These are phyloP conservation scores for Verticillium zaregamsianum DNA, from an alignment of 2,329 filamentous ascomycete genomes.

Conservation along the genomic window DNA sequence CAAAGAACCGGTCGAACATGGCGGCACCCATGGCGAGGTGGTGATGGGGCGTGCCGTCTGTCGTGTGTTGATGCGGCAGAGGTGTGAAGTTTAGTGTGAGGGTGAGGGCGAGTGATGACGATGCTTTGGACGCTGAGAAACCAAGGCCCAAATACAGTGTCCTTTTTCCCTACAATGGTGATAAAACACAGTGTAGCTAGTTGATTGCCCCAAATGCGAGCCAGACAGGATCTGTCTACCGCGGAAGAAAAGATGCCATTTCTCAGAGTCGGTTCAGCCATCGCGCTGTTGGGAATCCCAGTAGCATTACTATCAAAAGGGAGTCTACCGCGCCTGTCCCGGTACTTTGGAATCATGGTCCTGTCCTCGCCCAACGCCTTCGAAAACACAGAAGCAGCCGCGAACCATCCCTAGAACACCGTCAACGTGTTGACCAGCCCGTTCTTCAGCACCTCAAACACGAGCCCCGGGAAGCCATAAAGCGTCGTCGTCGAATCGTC, in stretches of 20 bases:
- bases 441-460: constrained; percentile 95
- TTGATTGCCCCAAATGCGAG: no score
- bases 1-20: constrained; percentile 20
- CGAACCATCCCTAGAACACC: constrained; percentile 58
- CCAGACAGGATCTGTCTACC: no score
- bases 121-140: no score
- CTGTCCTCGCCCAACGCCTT: neutral
- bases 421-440: constrained; percentile 85
- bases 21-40: neutral
- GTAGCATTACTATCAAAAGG: neutral
- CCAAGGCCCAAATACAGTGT: no score
- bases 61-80: no score
- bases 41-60: neutral
- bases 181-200: no score
- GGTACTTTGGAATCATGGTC: neutral
- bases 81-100: no score
- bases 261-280: no score
- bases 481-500: constrained; percentile 71
- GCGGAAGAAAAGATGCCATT: no score
- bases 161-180: no score
- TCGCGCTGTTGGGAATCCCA: no score
- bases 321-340: neutral
- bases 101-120: no score
- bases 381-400: neutral
- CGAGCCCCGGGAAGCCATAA: constrained; percentile 87